Evolutionary conservation across 1,284 basidiomycete genomes (phyloP).

Genomic region (Mycena citricolor): DNA sequence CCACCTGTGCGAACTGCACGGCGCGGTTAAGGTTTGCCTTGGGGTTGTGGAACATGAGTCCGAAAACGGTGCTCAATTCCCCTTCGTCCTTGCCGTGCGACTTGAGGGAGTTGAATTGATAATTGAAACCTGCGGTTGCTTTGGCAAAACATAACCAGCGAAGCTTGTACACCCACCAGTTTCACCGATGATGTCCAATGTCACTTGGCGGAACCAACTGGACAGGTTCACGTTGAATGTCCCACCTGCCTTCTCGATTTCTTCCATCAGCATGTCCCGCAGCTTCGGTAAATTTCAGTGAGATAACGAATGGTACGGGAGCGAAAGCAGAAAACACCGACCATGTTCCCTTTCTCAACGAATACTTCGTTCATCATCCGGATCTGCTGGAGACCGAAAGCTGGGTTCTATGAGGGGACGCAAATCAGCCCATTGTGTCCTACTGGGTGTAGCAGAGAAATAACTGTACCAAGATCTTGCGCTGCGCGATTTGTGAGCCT

Average conservation of each 20-base stretch:
- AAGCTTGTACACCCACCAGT: constrained; percentile 42
- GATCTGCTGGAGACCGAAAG: constrained; percentile 11
- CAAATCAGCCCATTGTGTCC: no score
- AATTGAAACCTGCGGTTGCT: constrained; percentile 55
- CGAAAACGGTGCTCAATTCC: constrained; percentile 49
- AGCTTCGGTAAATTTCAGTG: constrained; percentile 34
- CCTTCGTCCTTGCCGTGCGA: constrained; percentile 37
- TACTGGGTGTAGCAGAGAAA: constrained; percentile 28
- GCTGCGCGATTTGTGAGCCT: constrained; percentile 54
- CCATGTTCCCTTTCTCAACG: constrained; percentile 49
- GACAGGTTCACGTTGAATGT: constrained; percentile 46
- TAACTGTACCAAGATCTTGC: constrained; percentile 62
- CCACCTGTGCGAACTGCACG: constrained; percentile 42
- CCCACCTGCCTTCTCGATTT: constrained; percentile 30
- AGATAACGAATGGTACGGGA: neutral
- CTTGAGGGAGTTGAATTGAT: constrained; percentile 58
- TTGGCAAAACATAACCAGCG: constrained; percentile 2
- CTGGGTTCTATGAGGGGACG: constrained; percentile 4
- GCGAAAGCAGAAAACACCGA: constrained; percentile 23
- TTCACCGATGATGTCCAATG: constrained; percentile 70
- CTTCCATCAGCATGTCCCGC: constrained; percentile 41
- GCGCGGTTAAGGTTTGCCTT: constrained; percentile 59
- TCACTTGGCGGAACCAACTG: constrained; percentile 54
- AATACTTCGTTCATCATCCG: constrained; percentile 46
- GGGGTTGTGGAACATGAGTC: constrained; percentile 67